These are phyloP conservation scores for Aspergillus proliferans DNA, from an alignment of 2,329 filamentous ascomycete species.

Conservation along the genomic window DNA sequence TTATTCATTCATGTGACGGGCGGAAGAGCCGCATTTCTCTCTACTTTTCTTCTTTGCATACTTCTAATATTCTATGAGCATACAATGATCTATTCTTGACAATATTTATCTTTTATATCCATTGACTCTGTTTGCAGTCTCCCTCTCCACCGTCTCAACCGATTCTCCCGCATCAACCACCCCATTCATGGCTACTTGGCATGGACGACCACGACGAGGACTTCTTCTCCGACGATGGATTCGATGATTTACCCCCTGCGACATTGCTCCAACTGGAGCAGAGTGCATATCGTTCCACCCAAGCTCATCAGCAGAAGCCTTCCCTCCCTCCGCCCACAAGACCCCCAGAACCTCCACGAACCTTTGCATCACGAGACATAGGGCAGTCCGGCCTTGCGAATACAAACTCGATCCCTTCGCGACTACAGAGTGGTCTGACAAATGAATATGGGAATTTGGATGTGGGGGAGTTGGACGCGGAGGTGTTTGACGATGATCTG, in stretches of 20 bases:
- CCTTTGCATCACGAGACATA: background rate
- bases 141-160: background rate
- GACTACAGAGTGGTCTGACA: conserved; percentile 29
- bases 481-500: conserved; percentile 34
- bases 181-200: conserved; percentile 17
- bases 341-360: conserved; percentile 4
- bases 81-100: background rate
- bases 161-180: conserved; percentile 3
- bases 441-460: conserved; percentile 39
- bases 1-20: conserved; percentile 1
- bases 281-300: conserved; percentile 40
- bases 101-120: background rate
- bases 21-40: conserved; percentile 4
- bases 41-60: conserved; percentile 17
- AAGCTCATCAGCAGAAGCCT: conserved; percentile 21
- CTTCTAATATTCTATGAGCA: background rate
- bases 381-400: conserved; percentile 6
- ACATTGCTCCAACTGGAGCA: conserved; percentile 41
- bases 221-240: conserved; percentile 43
- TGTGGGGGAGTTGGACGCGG: conserved; percentile 39
- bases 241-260: conserved; percentile 39
- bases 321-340: conserved; percentile 8
- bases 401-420: conserved; percentile 20
- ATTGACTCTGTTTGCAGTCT: background rate
- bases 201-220: conserved; percentile 46